Conservation (phyloP, 306 rosid species). For the Glycine soja region DNA sequence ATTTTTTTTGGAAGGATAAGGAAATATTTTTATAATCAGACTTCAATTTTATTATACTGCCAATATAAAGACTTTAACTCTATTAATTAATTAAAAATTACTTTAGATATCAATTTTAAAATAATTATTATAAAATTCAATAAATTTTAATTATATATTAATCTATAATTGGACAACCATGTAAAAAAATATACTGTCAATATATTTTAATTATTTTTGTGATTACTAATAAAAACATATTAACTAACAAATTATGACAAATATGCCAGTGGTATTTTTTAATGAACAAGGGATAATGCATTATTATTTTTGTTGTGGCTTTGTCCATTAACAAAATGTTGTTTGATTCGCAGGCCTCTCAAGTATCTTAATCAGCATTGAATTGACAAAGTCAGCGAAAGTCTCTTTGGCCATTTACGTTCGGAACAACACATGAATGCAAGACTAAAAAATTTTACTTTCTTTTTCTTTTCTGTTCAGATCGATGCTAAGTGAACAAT, state of each 20-base stretch:
- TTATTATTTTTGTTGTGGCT: background rate
- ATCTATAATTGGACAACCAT: background rate
- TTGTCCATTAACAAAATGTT: background rate
- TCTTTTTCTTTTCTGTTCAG: background rate
- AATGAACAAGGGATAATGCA: background rate
- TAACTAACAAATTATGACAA: background rate
- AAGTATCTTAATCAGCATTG: constrained; percentile 13
- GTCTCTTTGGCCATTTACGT: background rate
- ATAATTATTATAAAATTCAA: background rate
- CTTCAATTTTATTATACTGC: no score
- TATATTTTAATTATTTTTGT: background rate
- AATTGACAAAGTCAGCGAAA: background rate
- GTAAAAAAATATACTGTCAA: background rate
- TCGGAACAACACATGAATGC: constrained; percentile 5
- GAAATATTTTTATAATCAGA: background rate
- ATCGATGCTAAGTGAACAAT: background rate
- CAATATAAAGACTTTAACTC: background rate
- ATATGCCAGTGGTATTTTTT: background rate
- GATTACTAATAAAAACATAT: background rate
- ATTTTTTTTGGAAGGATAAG: no score
- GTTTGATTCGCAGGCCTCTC: background rate
- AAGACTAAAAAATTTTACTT: background rate
- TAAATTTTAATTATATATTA: background rate
- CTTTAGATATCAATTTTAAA: background rate
- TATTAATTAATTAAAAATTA: background rate